These are phyloP conservation scores for Pouteria campechiana DNA, from an alignment of 179 eudicot species.

Conservation along the genomic window DNA sequence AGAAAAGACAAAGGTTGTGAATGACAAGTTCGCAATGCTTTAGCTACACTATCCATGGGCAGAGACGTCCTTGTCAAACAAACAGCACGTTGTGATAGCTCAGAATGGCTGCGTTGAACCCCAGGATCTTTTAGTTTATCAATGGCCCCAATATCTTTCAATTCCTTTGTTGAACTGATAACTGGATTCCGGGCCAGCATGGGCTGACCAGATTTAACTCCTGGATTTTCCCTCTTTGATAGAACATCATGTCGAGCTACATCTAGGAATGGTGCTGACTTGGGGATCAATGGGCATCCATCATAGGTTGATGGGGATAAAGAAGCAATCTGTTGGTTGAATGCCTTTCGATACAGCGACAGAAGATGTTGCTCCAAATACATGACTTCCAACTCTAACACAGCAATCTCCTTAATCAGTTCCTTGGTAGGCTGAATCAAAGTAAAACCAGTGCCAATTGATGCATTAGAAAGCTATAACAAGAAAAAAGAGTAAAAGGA, in stretches of 20 bases:
- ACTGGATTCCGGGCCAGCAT: conserved; percentile 14
- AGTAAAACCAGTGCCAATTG: conserved; percentile 6
- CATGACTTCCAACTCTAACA: conserved; percentile 76
- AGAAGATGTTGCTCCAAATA: conserved; percentile 93
- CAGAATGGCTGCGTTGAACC: conserved; percentile 69
- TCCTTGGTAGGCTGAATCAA: conserved; percentile 73
- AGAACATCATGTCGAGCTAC: conserved; percentile 30
- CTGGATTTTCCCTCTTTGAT: conserved; percentile 19
- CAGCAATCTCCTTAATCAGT: conserved; percentile 78
- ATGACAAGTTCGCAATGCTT: conserved; percentile 64
- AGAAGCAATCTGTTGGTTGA: conserved; percentile 55
- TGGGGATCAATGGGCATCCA: conserved; percentile 31
- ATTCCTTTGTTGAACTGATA: no score
- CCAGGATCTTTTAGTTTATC: conserved; percentile 31
- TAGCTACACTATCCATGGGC: conserved; percentile 31
- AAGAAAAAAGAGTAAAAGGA: no score
- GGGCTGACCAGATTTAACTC: conserved; percentile 15
- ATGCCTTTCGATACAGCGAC: conserved; percentile 77
- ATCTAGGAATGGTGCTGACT: conserved; percentile 38
- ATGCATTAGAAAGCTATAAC: no score
- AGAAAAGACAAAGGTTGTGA: conserved; percentile 85
- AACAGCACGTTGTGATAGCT: conserved; percentile 44
- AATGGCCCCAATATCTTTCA: conserved; percentile 9
- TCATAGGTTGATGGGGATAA: conserved; percentile 27
- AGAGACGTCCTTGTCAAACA: conserved; percentile 35